A percentile compares a stretch with the other conserved stretches of the same genome.
These are phyloP conservation scores for Solanum dulcamara DNA, from an alignment of 257 asterid species.

Conservation along the genomic window DNA sequence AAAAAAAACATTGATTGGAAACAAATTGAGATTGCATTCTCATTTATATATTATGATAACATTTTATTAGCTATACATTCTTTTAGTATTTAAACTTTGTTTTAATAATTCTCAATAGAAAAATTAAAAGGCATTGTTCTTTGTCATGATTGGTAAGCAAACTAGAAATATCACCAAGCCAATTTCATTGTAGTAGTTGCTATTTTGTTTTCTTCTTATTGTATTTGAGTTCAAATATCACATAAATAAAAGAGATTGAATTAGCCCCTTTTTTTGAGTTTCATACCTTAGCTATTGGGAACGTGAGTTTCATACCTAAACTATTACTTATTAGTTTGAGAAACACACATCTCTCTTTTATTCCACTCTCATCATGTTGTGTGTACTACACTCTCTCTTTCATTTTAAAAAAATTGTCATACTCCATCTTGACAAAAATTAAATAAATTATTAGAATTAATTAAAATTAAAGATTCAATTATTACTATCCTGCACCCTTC, in stretches of 20 bases:
- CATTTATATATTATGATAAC: background rate
- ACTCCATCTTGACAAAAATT: too few species aligned
- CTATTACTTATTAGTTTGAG: too few species aligned
- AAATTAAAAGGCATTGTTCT: background rate
- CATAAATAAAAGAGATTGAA: background rate
- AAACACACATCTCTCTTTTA: too few species aligned
- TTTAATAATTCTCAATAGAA: background rate
- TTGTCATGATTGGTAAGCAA: background rate
- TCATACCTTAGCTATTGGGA: too few species aligned
- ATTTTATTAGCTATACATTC: background rate
- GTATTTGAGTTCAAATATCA: conserved; percentile 26
- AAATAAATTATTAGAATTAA: too few species aligned
- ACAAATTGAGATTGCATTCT: background rate
- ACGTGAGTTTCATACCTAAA: too few species aligned
- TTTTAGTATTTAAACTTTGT: background rate
- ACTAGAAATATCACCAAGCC: background rate
- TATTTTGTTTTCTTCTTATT: conserved; percentile 36
- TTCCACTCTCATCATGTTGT: too few species aligned
- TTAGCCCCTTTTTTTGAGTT: too few species aligned
- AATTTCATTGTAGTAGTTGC: conserved; percentile 46
- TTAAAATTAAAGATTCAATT: too few species aligned
- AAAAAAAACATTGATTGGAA: background rate
- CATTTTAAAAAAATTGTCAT: too few species aligned
- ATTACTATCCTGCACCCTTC: too few species aligned
- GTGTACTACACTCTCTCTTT: too few species aligned